Evolutionary conservation across 495 filamentous ascomycete species (phyloP).

Genomic region (Thermochaetoides thermophila): DNA sequence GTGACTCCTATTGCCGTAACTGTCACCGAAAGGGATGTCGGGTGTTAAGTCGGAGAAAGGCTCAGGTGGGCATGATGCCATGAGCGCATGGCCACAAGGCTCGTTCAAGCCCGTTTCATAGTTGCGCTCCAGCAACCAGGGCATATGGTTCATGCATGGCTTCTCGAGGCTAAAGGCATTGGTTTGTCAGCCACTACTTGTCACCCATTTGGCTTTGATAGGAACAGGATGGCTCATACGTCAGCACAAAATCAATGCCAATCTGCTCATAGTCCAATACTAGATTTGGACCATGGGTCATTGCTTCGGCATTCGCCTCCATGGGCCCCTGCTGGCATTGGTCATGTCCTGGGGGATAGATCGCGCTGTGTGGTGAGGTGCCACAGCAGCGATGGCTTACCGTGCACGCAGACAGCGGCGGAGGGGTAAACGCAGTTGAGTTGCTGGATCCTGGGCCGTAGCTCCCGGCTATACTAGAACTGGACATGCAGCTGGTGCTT

Average conservation of each 20-base stretch:
- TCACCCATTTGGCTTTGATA: too few species aligned
- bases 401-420: slow-evolving; percentile 24
- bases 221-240: slow-evolving; percentile 48
- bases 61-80: slow-evolving; percentile 73
- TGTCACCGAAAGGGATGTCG: slow-evolving; percentile 37
- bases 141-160: slow-evolving; percentile 89
- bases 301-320: slow-evolving; percentile 1
- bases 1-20: slow-evolving; percentile 18
- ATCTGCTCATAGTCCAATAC: slow-evolving; percentile 69
- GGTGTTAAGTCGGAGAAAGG: slow-evolving; percentile 29
- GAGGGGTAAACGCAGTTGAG: slow-evolving; percentile 29
- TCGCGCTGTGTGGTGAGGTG: slow-evolving; percentile 21
- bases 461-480: slow-evolving; percentile 43
- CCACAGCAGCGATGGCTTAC: slow-evolving; percentile 12
- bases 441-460: slow-evolving; percentile 23
- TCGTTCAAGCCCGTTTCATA: slow-evolving; percentile 34
- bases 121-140: slow-evolving; percentile 50
- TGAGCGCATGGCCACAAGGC: slow-evolving; percentile 66
- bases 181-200: too few species aligned
- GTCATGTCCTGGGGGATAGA: slow-evolving; percentile 17
- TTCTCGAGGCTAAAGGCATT: slow-evolving; percentile 76
- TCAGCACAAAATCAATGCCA: slow-evolving; percentile 90
- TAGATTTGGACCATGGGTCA: slow-evolving; percentile 21
- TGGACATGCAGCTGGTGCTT: slow-evolving; percentile 34
- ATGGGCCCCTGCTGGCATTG: slow-evolving; percentile 12